Evolutionary conservation across 257 asterid species (phyloP), one percentile per base, ranked within the genome.

Genomic region (Cynanchum wilfordii): DNA sequence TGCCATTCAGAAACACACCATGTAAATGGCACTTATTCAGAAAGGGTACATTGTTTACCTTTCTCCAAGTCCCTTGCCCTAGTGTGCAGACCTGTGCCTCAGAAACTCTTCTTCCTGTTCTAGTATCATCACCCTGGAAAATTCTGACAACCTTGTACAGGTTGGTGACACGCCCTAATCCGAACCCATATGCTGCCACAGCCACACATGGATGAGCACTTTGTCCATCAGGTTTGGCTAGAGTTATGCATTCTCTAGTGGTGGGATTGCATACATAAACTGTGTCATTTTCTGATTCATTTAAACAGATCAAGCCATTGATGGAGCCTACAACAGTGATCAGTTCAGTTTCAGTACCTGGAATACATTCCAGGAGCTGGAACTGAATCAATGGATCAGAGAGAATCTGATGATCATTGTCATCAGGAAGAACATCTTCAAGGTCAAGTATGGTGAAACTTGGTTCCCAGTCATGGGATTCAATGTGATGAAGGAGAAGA

Each of bases 241-340:
- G 80, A 22, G 66, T 22, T 4, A 81, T 27, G 36, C 64, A 85
- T 58, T 87, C 86, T 11, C 82, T 86, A 0, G 86, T 85, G 29
- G 77, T 77, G 1, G 86, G 90, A 60, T 87, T 87, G 69, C 88
- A 82, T 25, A 84, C 45, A 65, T 77, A 77, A 20, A 84, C 47
- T 1, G 70, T 54, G 9, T 85, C 86, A 42, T 78, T 42, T 44
- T 75, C 84, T 62, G 80, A 69, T 8, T 62, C 45, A 38, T 62
- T 62, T 5, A 70, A 62, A 47, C 68, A 76, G 40, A 87, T 75
- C 10, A 87, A 47, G 1, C 93, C 93, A 56, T 84, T 51, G 2
- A 76, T 12, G 0, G 87, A 87, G 10, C 87, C 85, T 42, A 84
- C 82, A 22, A 60, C 7, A 42, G 67, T 29, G 12, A 60, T 40